Evolutionary conservation across 805 yeast species (phyloP).

Genomic region (Candida parachauliodes): DNA sequence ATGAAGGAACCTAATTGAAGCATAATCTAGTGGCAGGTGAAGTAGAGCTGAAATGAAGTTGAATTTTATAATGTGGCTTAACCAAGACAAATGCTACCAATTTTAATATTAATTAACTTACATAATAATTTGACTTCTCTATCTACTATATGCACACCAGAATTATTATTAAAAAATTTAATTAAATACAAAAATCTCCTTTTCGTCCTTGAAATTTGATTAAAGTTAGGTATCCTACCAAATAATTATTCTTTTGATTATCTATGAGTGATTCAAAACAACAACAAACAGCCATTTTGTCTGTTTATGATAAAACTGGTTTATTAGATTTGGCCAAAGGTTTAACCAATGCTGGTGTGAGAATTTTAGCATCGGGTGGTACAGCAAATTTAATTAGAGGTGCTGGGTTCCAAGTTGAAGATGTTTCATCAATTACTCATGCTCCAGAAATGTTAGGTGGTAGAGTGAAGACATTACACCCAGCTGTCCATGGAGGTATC

Average conservation of each 20-base stretch:
- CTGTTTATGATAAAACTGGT: conserved; percentile 98
- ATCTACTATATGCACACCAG: not conserved
- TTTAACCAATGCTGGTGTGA: conserved; percentile 78
- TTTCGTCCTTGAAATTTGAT: too few relatives aligned
- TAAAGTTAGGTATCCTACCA: too few relatives aligned
- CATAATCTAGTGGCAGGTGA: too few relatives aligned
- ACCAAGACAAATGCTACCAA: not conserved
- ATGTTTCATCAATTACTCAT: conserved; percentile 90
- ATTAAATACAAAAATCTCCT: not conserved
- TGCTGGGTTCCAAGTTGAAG: conserved; percentile 97
- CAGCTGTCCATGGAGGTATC: conserved; percentile 98
- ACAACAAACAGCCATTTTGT: conserved; percentile 86
- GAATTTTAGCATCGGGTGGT: conserved; percentile 96
- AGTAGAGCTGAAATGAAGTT: too few relatives aligned
- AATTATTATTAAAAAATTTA: too few relatives aligned
- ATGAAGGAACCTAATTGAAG: too few relatives aligned
- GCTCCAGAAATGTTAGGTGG: conserved; percentile 99
- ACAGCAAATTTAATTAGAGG: conserved; percentile 92
- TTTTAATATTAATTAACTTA: not conserved
- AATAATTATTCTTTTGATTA: too few relatives aligned
- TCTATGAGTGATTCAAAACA: conserved; percentile 28
- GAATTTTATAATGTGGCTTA: not conserved
- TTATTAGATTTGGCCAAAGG: conserved; percentile 95
- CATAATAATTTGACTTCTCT: not conserved
- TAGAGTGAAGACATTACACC: conserved; percentile 96